Evolutionary conservation across 73 alveolate genomes (phyloP).

Genomic region (Symbiodinium pilosum): DNA sequence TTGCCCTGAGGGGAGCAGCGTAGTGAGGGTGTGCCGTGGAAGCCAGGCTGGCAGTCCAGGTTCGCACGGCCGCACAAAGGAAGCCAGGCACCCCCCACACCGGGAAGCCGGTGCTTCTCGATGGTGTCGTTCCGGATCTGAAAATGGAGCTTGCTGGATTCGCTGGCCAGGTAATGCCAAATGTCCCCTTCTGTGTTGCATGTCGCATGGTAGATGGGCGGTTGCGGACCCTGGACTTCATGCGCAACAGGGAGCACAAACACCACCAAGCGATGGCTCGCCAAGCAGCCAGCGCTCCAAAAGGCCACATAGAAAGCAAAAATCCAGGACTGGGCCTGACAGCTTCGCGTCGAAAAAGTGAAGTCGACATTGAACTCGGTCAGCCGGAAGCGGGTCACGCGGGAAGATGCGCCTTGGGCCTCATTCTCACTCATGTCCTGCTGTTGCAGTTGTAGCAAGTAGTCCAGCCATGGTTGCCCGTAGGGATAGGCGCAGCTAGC

Average conservation of each 20-base stretch:
- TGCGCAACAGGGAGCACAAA: constrained; percentile 14
- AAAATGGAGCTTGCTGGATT: not conserved
- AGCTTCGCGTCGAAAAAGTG: not conserved
- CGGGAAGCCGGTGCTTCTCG: constrained; percentile 52
- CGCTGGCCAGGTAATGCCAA: constrained; percentile 17
- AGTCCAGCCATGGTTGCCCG: constrained; percentile 68
- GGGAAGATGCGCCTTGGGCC: not conserved
- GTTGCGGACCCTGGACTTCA: not conserved
- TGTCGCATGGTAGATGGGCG: constrained; percentile 41
- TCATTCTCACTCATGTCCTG: constrained; percentile 8
- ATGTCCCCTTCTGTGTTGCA: constrained; percentile 67
- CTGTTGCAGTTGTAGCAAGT: constrained; percentile 35
- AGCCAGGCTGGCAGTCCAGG: constrained; percentile 47
- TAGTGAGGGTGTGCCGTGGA: constrained; percentile 3
- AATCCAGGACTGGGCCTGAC: not conserved
- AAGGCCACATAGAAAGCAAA: not conserved
- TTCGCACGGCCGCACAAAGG: constrained; percentile 17
- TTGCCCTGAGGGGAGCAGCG: constrained; percentile 55
- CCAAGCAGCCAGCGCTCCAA: constrained; percentile 18
- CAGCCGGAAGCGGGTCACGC: not conserved
- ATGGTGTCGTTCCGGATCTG: constrained; percentile 37
- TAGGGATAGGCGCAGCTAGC: constrained; percentile 70
- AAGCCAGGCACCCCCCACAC: constrained; percentile 74
- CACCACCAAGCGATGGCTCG: constrained; percentile 48
- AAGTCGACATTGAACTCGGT: not conserved